Conservation (phyloP, 2,329 filamentous ascomycete species). For the Zymoseptoria pseudotritici region DNA sequence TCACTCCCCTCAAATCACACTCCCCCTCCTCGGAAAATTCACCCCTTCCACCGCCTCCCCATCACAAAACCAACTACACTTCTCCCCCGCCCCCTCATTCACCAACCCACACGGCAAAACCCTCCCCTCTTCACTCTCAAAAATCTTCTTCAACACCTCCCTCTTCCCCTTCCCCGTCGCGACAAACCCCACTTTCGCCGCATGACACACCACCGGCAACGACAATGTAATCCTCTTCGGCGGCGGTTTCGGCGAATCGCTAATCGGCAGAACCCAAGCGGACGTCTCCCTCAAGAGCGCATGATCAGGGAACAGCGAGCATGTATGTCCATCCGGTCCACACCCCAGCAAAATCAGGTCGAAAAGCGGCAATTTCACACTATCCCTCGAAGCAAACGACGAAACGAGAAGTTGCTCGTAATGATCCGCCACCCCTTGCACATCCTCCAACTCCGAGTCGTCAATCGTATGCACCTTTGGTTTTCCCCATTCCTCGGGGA, state of each 20-base stretch:
- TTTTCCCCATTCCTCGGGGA: slow-evolving; percentile 58
- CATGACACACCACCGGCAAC: slow-evolving; percentile 82
- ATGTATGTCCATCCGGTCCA: slow-evolving; percentile 94
- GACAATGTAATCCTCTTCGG: slow-evolving; percentile 85
- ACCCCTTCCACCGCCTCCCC: slow-evolving; percentile 78
- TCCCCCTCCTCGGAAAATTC: slow-evolving; percentile 66
- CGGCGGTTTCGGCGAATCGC: slow-evolving; percentile 92
- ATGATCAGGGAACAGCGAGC: slow-evolving; percentile 89
- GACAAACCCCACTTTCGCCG: slow-evolving; percentile 80
- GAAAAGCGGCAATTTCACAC: slow-evolving; percentile 89
- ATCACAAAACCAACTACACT: slow-evolving; percentile 94
- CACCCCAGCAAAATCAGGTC: slow-evolving; percentile 89
- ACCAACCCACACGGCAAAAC: slow-evolving; percentile 79
- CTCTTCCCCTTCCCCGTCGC: slow-evolving; percentile 85
- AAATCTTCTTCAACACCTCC: slow-evolving; percentile 86
- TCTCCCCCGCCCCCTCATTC: slow-evolving; percentile 75
- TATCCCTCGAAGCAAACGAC: slow-evolving; percentile 85
- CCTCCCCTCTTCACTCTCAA: slow-evolving; percentile 65
- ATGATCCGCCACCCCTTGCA: slow-evolving; percentile 84
- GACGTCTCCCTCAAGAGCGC: slow-evolving; percentile 75
- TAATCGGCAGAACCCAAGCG: slow-evolving; percentile 88
- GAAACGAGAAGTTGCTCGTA: slow-evolving; percentile 85
- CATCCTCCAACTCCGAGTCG: slow-evolving; percentile 59
- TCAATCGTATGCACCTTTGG: slow-evolving; percentile 79
- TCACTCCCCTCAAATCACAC: slow-evolving; percentile 26